phyloP scores from a whole-genome alignment of 2,329 filamentous ascomycete species.

The Sarocladiaceae sp. region DNA sequence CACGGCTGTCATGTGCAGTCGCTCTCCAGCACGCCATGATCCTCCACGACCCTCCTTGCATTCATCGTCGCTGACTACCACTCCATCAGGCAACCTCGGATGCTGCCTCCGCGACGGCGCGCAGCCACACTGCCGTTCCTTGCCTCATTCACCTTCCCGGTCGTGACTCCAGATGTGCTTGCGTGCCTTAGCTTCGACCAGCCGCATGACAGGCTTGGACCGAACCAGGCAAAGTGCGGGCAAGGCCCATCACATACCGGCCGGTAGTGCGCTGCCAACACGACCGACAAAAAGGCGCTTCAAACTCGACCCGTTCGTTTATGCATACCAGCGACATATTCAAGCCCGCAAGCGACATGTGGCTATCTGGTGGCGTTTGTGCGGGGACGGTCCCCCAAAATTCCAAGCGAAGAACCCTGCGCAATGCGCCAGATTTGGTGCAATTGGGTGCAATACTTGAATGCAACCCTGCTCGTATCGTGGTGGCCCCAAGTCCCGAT shows the following conservation, averaged over 20 bases:
- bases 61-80: neutral
- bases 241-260: neutral
- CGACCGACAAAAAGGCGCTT: neutral
- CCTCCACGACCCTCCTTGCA: neutral
- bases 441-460: too few species aligned
- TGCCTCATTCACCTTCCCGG: neutral
- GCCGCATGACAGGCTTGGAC: neutral
- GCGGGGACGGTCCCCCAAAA: neutral
- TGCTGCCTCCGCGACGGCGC: neutral
- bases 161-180: neutral
- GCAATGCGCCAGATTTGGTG: neutral
- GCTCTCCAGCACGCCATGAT: neutral
- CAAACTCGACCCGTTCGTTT: too few species aligned
- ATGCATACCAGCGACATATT: too few species aligned
- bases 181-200: neutral
- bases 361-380: neutral
- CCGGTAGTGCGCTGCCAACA: too few species aligned
- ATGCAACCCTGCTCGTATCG: neutral
- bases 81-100: conserved; percentile 3
- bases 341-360: too few species aligned
- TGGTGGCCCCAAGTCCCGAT: neutral
- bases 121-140: neutral
- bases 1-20: too few species aligned
- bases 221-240: neutral
- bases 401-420: neutral